Conservation (phyloP, 495 filamentous ascomycete species). For the Penicillium waksmanii region DNA sequence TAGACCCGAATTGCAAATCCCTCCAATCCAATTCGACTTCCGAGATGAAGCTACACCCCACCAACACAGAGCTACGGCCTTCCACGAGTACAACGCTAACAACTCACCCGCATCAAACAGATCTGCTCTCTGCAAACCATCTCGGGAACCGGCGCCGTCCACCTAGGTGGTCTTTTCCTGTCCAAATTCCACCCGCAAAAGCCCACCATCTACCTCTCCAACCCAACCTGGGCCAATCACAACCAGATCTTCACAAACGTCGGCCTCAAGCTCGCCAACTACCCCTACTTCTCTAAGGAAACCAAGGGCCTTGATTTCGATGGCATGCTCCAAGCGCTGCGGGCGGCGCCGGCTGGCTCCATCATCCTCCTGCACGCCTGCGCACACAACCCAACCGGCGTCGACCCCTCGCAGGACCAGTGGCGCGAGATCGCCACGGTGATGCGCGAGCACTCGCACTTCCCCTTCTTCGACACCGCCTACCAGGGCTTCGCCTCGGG, state of each 20-base stretch:
- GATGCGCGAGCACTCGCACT: slow-evolving; percentile 75
- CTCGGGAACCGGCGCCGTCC: slow-evolving; percentile 62
- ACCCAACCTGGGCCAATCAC: slow-evolving; percentile 98
- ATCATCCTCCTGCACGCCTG: slow-evolving; percentile 95
- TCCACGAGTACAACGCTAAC: too few relatives aligned
- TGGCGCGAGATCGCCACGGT: slow-evolving; percentile 86
- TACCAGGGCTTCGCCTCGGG: slow-evolving; percentile 99
- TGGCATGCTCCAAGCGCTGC: slow-evolving; percentile 75
- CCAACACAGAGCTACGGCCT: not conserved
- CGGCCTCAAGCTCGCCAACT: slow-evolving; percentile 71
- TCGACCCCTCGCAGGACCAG: slow-evolving; percentile 91
- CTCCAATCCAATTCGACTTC: not conserved
- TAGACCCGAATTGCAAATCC: slow-evolving; percentile 12
- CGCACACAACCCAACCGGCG: slow-evolving; percentile 97
- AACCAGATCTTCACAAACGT: slow-evolving; percentile 98
- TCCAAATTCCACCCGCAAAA: slow-evolving; percentile 57
- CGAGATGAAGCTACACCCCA: not conserved
- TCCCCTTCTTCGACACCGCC: slow-evolving; percentile 98
- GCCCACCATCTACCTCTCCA: slow-evolving; percentile 83
- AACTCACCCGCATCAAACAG: slow-evolving; percentile 22
- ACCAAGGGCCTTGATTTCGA: slow-evolving; percentile 91
- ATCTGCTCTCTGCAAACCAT: slow-evolving; percentile 61
- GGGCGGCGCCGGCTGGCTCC: slow-evolving; percentile 70
- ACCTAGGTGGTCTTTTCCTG: slow-evolving; percentile 61
- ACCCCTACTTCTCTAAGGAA: slow-evolving; percentile 88